Evolutionary conservation across 768 basidiomycete species (phyloP).

Genomic region (Tylopilus sp.): DNA sequence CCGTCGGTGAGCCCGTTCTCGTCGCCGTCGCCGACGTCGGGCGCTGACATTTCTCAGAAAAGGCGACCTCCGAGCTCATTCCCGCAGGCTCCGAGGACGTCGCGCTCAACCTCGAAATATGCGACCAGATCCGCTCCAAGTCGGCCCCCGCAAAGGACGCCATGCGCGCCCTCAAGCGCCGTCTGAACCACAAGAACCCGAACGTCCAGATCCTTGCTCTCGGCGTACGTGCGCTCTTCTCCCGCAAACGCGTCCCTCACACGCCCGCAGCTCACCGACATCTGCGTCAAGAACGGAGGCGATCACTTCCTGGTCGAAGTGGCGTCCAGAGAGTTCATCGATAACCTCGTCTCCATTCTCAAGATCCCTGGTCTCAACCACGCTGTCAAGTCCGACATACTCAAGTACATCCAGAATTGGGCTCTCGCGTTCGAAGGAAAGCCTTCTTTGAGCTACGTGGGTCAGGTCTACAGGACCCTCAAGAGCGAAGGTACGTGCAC

Average conservation of each 20-base stretch:
- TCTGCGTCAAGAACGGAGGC: conserved; percentile 96
- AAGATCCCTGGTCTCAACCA: conserved; percentile 72
- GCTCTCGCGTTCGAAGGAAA: conserved; percentile 86
- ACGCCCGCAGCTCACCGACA: conserved; percentile 68
- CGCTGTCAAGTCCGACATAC: conserved; percentile 77
- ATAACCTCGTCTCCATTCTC: conserved; percentile 87
- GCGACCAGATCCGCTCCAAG: conserved; percentile 94
- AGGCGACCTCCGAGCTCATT: conserved; percentile 88
- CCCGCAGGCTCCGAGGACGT: conserved; percentile 87
- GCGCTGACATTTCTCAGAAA: conserved; percentile 56
- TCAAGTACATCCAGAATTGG: conserved; percentile 91
- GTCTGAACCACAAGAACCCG: conserved; percentile 91
- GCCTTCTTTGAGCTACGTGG: conserved; percentile 65
- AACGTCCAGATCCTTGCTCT: conserved; percentile 91
- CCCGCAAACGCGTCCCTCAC: conserved; percentile 1
- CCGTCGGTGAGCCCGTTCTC: conserved; percentile 56
- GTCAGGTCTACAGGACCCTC: conserved; percentile 76
- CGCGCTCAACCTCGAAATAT: conserved; percentile 90
- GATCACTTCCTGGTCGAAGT: conserved; percentile 85
- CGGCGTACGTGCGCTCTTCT: conserved; percentile 50
- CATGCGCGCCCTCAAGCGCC: conserved; percentile 82
- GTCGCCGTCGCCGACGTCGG: not conserved
- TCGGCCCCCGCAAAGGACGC: conserved; percentile 80
- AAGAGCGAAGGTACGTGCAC: conserved; percentile 61
- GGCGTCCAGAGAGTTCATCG: conserved; percentile 88